These are phyloP conservation scores for Corniculantispora saksenae DNA, from an alignment of 2,329 filamentous ascomycete genomes.

Conservation along the genomic window DNA sequence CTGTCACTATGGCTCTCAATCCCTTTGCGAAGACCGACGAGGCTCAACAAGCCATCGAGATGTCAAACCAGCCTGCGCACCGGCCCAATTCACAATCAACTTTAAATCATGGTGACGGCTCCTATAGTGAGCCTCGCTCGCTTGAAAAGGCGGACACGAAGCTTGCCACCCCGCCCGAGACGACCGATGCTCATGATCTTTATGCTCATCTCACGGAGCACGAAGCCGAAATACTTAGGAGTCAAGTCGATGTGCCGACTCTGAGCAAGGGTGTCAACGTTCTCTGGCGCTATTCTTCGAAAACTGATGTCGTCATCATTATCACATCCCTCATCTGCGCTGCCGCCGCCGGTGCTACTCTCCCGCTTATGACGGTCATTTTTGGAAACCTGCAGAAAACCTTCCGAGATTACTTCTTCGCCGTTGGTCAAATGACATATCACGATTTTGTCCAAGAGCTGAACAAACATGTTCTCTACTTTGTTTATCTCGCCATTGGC, in stretches of 20 bases:
- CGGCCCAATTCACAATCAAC: slow-evolving; percentile 27
- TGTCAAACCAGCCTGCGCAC: slow-evolving; percentile 20
- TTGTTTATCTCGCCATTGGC: slow-evolving; percentile 79
- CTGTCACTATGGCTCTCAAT: slow-evolving; percentile 23
- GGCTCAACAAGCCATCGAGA: slow-evolving; percentile 19
- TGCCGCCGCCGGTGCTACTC: slow-evolving; percentile 71
- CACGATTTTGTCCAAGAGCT: slow-evolving; percentile 62
- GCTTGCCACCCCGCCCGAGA: slow-evolving; percentile 32
- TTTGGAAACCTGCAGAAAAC: slow-evolving; percentile 75
- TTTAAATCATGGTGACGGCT: slow-evolving; percentile 40
- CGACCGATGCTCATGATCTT: slow-evolving; percentile 49
- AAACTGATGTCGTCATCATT: slow-evolving; percentile 65
- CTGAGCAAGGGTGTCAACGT: slow-evolving; percentile 64
- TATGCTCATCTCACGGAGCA: slow-evolving; percentile 64
- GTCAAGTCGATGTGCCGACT: slow-evolving; percentile 66
- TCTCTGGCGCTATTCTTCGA: slow-evolving; percentile 71
- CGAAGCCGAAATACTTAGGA: slow-evolving; percentile 67
- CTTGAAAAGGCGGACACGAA: slow-evolving; percentile 48
- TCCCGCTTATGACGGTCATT: slow-evolving; percentile 79
- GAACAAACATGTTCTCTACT: slow-evolving; percentile 71
- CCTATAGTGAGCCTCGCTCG: slow-evolving; percentile 27
- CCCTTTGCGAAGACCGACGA: slow-evolving; percentile 26
- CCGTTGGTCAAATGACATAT: slow-evolving; percentile 37
- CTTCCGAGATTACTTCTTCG: slow-evolving; percentile 65
- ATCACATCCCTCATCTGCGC: slow-evolving; percentile 61